Conservation (phyloP, 768 basidiomycete genomes). For the Leccinum uliginosum region DNA sequence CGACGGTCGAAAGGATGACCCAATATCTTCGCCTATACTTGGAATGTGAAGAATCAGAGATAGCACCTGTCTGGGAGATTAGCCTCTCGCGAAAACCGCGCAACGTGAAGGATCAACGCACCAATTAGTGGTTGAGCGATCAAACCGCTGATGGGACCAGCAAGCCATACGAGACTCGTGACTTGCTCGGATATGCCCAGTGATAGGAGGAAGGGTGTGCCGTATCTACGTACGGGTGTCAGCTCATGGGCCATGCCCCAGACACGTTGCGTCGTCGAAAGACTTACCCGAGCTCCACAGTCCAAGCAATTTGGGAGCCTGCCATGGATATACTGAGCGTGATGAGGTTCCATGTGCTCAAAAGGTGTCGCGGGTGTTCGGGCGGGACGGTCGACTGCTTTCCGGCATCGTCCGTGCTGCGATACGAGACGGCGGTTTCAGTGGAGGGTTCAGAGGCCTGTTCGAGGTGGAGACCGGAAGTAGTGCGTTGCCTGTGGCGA, state of each 20-base stretch:
- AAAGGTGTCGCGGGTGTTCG: slow-evolving; percentile 26
- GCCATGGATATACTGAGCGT: slow-evolving; percentile 89
- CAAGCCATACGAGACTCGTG: slow-evolving; percentile 93
- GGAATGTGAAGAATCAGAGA: slow-evolving; percentile 91
- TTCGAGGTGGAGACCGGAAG: slow-evolving; percentile 22
- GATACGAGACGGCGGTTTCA: slow-evolving; percentile 24
- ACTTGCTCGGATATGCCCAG: slow-evolving; percentile 82
- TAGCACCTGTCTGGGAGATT: slow-evolving; percentile 57
- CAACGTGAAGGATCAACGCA: slow-evolving; percentile 24
- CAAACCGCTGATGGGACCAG: slow-evolving; percentile 91
- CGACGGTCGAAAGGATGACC: slow-evolving; percentile 83
- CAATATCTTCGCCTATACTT: slow-evolving; percentile 90
- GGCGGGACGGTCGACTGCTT: slow-evolving; percentile 15
- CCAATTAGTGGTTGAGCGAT: slow-evolving; percentile 98
- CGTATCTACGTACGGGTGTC: slow-evolving; percentile 57
- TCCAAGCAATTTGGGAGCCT: slow-evolving; percentile 94
- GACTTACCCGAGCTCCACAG: slow-evolving; percentile 85
- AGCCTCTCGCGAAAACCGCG: background rate
- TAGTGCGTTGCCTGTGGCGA: slow-evolving; percentile 30
- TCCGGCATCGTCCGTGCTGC: slow-evolving; percentile 30
- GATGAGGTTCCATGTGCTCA: slow-evolving; percentile 66
- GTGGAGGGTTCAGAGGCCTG: slow-evolving; percentile 15
- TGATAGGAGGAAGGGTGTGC: slow-evolving; percentile 86
- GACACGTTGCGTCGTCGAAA: slow-evolving; percentile 1
- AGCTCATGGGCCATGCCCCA: background rate